Percentiles rank a stretch among this genome's conserved stretches.
Conservation (phyloP, 2,329 filamentous ascomycete species). For the Colletotrichum sp. region DNA sequence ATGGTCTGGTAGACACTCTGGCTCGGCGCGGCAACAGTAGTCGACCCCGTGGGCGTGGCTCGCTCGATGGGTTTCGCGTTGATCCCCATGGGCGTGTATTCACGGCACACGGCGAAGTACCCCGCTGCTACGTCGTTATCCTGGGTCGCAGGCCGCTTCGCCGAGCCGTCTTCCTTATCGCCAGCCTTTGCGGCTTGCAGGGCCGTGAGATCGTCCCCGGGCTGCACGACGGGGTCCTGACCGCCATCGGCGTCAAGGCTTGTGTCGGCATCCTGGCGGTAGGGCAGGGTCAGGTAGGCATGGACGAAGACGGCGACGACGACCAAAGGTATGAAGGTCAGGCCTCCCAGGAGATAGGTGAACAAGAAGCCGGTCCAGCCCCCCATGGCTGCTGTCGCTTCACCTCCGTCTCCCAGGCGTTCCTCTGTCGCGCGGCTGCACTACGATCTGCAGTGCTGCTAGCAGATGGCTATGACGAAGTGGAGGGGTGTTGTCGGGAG, state of each 20-base stretch:
- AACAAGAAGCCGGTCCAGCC: conserved; percentile 66
- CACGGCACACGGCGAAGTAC: conserved; percentile 93
- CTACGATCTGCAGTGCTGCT: conserved; percentile 11
- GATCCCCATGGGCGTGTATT: conserved; percentile 89
- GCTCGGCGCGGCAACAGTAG: conserved; percentile 78
- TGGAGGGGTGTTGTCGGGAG: background rate
- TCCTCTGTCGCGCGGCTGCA: background rate
- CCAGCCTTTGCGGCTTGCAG: conserved; percentile 64
- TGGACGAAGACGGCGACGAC: conserved; percentile 66
- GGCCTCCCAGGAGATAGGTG: conserved; percentile 83
- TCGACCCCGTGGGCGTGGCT: conserved; percentile 77
- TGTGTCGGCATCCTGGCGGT: conserved; percentile 45
- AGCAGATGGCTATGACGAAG: background rate
- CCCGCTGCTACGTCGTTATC: conserved; percentile 84
- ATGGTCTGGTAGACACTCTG: conserved; percentile 98
- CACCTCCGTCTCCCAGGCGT: background rate
- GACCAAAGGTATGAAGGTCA: conserved; percentile 84
- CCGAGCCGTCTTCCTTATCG: conserved; percentile 61
- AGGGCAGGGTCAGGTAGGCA: conserved; percentile 72
- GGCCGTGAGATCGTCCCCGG: conserved; percentile 68
- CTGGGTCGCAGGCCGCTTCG: conserved; percentile 56
- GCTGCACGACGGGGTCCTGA: conserved; percentile 48
- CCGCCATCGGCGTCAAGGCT: conserved; percentile 35
- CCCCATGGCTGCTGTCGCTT: conserved; percentile 44
- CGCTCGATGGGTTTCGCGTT: conserved; percentile 93